Evolutionary conservation across 2,329 filamentous ascomycete genomes (phyloP), one percentile per base, ranked within the genome.

Genomic region (Aspergillus floridensis): DNA sequence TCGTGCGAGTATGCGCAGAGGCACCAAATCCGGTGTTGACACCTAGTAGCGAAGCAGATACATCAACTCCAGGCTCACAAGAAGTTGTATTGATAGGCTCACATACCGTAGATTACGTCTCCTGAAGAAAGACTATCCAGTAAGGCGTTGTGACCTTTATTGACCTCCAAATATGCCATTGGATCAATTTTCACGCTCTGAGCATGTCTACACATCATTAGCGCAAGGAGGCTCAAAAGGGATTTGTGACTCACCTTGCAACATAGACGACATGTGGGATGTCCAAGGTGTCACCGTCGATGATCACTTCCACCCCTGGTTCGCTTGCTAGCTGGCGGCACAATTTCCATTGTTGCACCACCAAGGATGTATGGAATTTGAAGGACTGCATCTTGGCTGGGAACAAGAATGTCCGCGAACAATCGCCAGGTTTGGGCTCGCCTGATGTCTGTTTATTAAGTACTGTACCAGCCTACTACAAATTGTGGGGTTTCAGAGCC

Each of bases 1-100:
- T 14, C 2, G 56, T 58, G 10, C 48, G 44, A 16, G 56, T 53
- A 14, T 51, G 49, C 10, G 49, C 56, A 29, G 44, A 53, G 10
- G 49, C 56, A 16, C 56, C 56, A 11, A 47, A 52, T 1, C 56
- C 56, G 31, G 56, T 58, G 22, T 58, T 58, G 29, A 58, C 56
- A n/a, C 56, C 59, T 26, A 10, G 16, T 8, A 21, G 24, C 14
- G 12, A 32, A 35, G 32, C 51, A n/a, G 12, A 10, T 16, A 21
- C 16, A 44, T n/a, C 6, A 44, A 7, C 16, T 4, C 8, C 38
- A 10, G 38, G 14, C 35, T 29, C 2, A 19, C 22, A 19, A 26
- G 10, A 16, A 32, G 5, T 49, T 7, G 16, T 22, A 12, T n/a
- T 29, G 10, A n/a, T 4, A 16, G 11, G 14, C 5, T n/a, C 16